These are phyloP conservation scores for Cercophora scortea DNA, from an alignment of 495 filamentous ascomycete species.

Conservation along the genomic window DNA sequence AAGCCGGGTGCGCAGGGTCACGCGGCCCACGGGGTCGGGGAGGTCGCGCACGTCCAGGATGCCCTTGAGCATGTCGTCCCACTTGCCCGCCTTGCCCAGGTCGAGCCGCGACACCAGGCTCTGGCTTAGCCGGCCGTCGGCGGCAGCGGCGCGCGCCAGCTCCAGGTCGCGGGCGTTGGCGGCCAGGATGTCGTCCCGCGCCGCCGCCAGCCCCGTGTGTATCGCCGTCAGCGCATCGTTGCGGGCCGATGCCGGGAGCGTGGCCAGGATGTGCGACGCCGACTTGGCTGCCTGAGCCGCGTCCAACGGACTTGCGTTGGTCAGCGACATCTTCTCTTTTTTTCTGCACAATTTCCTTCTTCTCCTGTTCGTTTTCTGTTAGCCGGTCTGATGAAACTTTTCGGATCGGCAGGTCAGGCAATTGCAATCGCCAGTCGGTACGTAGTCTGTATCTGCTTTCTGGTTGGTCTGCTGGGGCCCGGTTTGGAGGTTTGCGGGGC, in stretches of 20 bases:
- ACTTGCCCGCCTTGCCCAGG: constrained; percentile 1
- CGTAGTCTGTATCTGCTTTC: no score
- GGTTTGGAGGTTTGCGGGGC: no score
- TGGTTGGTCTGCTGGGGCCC: no score
- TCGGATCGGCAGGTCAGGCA: no score
- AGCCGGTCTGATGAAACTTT: no score
- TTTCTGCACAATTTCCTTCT: not conserved
- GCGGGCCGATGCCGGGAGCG: constrained; percentile 54
- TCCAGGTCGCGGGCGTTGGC: constrained; percentile 81
- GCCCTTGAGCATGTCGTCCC: constrained; percentile 81
- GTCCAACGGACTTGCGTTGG: constrained; percentile 58
- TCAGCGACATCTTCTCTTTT: constrained; percentile 56
- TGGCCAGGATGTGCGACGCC: constrained; percentile 62
- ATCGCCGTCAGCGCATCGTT: constrained; percentile 81
- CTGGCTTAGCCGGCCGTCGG: constrained; percentile 65
- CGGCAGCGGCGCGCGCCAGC: constrained; percentile 61
- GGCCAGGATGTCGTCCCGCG: constrained; percentile 66
- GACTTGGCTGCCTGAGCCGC: constrained; percentile 61
- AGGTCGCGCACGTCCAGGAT: constrained; percentile 83
- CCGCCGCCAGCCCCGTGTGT: constrained; percentile 57
- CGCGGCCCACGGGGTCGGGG: constrained; percentile 84
- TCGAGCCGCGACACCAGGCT: constrained; percentile 90
- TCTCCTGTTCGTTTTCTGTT: no score
- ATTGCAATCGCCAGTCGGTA: no score
- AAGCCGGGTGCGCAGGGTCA: constrained; percentile 75